Conservation (phyloP, 2,329 filamentous ascomycete genomes). For the Clarireedia sp. region DNA sequence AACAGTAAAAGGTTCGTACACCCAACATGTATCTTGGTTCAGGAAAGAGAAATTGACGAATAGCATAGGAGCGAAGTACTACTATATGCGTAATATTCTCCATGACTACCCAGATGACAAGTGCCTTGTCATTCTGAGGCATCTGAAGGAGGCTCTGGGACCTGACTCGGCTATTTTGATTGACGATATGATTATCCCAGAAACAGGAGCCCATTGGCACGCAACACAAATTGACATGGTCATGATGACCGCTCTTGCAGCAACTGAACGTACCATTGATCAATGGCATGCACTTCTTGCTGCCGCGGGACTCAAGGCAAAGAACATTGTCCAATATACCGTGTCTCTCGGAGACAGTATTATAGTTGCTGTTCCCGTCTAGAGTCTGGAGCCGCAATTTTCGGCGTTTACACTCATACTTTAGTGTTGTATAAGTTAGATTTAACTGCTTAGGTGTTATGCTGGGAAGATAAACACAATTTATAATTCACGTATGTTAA, state of each 20-base stretch:
- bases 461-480: too few relatives aligned
- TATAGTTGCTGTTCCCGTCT: background rate
- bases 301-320: conserved; percentile 7
- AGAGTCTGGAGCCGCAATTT: background rate
- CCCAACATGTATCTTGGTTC: too few relatives aligned
- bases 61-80: conserved; percentile 19
- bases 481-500: too few relatives aligned
- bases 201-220: conserved; percentile 28
- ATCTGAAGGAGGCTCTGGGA: background rate
- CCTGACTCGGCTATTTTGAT: conserved; percentile 29
- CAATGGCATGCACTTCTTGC: conserved; percentile 29
- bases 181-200: conserved; percentile 35
- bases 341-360: background rate
- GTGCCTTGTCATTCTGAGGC: background rate
- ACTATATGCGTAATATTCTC: conserved; percentile 34
- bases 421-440: too few relatives aligned
- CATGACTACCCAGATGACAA: conserved; percentile 34
- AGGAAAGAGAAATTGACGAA: background rate
- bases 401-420: background rate
- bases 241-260: conserved; percentile 31
- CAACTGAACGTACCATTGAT: conserved; percentile 29
- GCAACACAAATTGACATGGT: conserved; percentile 30
- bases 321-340: conserved; percentile 9
- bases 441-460: too few relatives aligned
- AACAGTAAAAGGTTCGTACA: conserved; percentile 18